phyloP scores from a whole-genome alignment of 148 eudicot species.

The Rhododendron ferrugineum region DNA sequence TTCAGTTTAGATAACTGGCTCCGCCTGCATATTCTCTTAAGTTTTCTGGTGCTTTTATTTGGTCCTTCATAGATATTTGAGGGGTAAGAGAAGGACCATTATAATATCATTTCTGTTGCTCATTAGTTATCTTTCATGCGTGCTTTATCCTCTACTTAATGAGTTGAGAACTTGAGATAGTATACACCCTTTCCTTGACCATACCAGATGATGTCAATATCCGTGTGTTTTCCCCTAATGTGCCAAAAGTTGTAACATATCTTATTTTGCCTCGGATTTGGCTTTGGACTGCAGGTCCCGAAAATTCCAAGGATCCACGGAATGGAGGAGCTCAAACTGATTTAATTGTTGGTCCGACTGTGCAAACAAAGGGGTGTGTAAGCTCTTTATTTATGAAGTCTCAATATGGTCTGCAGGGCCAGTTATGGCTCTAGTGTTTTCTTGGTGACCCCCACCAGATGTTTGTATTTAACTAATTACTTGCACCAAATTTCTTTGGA shows the following conservation, averaged over 20 bases:
- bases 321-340: slow-evolving; percentile 58
- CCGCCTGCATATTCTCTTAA: too few species aligned
- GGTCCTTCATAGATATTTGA: not conserved
- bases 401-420: not conserved
- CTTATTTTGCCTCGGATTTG: not conserved
- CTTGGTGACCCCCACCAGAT: not conserved
- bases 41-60: not conserved
- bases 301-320: slow-evolving; percentile 32
- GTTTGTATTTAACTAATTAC: not conserved
- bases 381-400: not conserved
- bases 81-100: not conserved
- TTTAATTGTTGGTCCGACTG: slow-evolving; percentile 50
- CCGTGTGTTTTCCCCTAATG: not conserved
- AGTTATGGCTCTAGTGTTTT: not conserved
- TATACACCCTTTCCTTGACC: not conserved
- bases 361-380: slow-evolving; percentile 57
- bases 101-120: not conserved
- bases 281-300: slow-evolving; percentile 51
- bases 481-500: not conserved
- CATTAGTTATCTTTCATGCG: not conserved
- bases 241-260: not conserved
- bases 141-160: not conserved
- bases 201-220: not conserved
- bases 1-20: not conserved
- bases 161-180: not conserved